Conservation (phyloP, 768 basidiomycete species). For the Mrakia blollopis region DNA sequence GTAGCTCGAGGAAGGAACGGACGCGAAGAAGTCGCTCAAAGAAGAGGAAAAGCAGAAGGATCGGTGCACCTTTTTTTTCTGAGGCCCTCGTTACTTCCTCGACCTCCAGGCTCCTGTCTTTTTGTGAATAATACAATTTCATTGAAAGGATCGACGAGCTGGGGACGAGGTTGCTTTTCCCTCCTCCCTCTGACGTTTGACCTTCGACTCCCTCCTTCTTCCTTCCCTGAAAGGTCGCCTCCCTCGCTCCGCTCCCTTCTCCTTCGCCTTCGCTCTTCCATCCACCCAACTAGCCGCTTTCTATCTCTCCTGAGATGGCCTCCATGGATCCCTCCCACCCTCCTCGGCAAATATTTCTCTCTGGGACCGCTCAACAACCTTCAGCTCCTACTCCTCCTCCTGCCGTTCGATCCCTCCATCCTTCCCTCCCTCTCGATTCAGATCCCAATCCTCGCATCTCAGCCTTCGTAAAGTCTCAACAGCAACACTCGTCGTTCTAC, state of each 20-base stretch:
- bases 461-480: slow-evolving; percentile 18
- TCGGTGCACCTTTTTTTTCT: too few species aligned
- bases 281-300: background rate
- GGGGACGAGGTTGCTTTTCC: background rate
- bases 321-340: too few species aligned
- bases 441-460: slow-evolving; percentile 1
- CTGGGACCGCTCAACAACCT: too few species aligned
- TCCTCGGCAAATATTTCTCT: too few species aligned
- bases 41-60: too few species aligned
- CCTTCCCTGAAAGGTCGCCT: background rate
- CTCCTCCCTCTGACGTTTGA: background rate
- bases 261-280: background rate
- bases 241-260: background rate
- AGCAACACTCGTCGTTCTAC: slow-evolving; percentile 17
- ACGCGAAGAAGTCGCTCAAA: too few species aligned
- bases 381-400: background rate
- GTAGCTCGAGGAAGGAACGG: too few species aligned
- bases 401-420: background rate
- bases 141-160: too few species aligned
- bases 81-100: too few species aligned
- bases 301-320: too few species aligned
- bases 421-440: background rate
- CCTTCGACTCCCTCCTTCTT: background rate
- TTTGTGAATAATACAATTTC: too few species aligned
- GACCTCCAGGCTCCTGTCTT: too few species aligned